A percentile compares a stretch with the other conserved stretches of the same genome.
Conservation (phyloP, 2,329 filamentous ascomycete genomes). For the Botrytis pseudocinerea region DNA sequence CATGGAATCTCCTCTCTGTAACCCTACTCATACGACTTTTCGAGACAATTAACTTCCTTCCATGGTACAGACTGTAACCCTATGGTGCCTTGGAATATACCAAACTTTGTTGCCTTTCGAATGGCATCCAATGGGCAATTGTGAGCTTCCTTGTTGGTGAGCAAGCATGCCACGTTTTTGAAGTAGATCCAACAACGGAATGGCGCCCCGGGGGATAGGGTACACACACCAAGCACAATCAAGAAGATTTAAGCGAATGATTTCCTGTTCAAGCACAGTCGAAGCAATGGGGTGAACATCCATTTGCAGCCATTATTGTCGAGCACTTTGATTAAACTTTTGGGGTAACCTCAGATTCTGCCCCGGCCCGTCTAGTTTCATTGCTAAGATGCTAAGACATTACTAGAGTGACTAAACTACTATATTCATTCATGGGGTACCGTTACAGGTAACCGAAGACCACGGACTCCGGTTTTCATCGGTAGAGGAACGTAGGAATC, state of each 20-base stretch:
- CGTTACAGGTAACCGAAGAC: background rate
- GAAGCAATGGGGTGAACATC: background rate
- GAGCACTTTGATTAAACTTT: slow-evolving; percentile 4
- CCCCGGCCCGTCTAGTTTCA: background rate
- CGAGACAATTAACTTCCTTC: slow-evolving; percentile 17
- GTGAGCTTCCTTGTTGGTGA: slow-evolving; percentile 13
- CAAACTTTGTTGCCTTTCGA: slow-evolving; percentile 16
- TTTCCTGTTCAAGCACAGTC: background rate
- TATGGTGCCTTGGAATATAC: background rate
- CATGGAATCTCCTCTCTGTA: slow-evolving; percentile 13
- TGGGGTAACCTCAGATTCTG: slow-evolving; percentile 8
- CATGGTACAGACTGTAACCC: slow-evolving; percentile 9
- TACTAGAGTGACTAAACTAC: background rate
- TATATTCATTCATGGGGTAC: slow-evolving; percentile 2
- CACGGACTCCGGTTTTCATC: slow-evolving; percentile 4
- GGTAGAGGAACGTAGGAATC: background rate
- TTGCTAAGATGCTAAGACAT: slow-evolving; percentile 11
- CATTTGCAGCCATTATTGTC: background rate
- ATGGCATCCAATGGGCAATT: background rate
- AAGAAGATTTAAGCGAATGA: slow-evolving; percentile 16
- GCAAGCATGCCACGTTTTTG: slow-evolving; percentile 24
- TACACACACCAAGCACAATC: slow-evolving; percentile 14
- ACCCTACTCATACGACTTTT: slow-evolving; percentile 5
- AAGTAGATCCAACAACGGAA: slow-evolving; percentile 18
- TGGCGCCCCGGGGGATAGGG: background rate